Conservation (phyloP, 1,284 basidiomycete species). For the Pyrrhoderma noxium region DNA sequence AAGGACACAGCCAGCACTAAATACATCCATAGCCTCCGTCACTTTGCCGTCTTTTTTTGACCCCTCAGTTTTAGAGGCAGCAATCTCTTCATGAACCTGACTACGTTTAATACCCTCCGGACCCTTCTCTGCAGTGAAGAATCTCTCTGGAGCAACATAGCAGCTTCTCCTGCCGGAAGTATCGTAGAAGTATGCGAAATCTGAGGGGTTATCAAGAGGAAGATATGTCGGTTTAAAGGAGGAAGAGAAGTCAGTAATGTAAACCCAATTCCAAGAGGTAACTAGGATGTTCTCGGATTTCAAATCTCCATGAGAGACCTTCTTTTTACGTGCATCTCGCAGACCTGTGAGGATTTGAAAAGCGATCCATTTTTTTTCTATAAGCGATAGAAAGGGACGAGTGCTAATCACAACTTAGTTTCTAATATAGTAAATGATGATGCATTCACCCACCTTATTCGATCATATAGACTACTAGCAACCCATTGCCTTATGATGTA, state of each 20-base stretch:
- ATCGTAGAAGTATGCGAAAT: conserved; percentile 98
- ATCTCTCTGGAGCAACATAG: conserved; percentile 95
- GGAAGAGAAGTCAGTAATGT: conserved; percentile 87
- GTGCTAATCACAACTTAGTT: conserved; percentile 50
- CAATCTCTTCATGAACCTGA: conserved; percentile 32
- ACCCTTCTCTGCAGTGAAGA: conserved; percentile 70
- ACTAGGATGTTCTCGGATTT: conserved; percentile 98
- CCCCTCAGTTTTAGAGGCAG: conserved; percentile 37
- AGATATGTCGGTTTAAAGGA: conserved; percentile 95
- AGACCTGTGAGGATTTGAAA: conserved; percentile 90
- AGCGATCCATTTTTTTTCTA: conserved; percentile 98
- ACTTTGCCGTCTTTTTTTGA: conserved; percentile 67
- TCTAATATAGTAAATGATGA: neutral
- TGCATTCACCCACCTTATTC: conserved; percentile 72
- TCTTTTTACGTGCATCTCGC: conserved; percentile 72
- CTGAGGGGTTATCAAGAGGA: conserved; percentile 93
- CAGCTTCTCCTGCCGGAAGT: conserved; percentile 90
- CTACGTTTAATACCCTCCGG: conserved; percentile 36
- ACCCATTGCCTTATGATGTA: conserved; percentile 95
- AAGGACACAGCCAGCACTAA: conserved; percentile 92
- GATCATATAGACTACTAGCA: conserved; percentile 92
- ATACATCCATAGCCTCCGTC: conserved; percentile 97
- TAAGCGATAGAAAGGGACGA: conserved; percentile 82
- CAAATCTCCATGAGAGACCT: conserved; percentile 94
- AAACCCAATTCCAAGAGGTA: conserved; percentile 93